Conservation (phyloP, 768 basidiomycete genomes). For the Tulasnella sp. region DNA sequence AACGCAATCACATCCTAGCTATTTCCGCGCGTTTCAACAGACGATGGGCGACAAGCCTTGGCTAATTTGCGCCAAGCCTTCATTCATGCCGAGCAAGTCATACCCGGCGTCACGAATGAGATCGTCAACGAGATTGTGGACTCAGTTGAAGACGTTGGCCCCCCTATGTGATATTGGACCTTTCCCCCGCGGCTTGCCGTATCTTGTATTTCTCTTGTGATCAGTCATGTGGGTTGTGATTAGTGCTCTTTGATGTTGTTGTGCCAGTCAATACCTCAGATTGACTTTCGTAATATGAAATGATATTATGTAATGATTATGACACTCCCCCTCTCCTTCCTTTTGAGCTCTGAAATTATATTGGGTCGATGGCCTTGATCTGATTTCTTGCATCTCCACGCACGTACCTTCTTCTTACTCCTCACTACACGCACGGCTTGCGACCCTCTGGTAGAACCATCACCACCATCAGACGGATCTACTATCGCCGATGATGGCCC, state of each 20-base stretch:
- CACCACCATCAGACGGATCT: too few species aligned
- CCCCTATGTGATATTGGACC: neutral
- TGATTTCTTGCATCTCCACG: neutral
- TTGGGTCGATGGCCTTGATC: neutral
- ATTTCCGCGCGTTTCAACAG: constrained; percentile 85
- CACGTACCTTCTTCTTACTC: too few species aligned
- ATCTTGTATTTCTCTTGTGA: too few species aligned
- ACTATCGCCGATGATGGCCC: constrained; percentile 9
- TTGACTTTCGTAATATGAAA: too few species aligned
- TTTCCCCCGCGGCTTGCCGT: too few species aligned
- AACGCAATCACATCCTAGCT: constrained; percentile 39
- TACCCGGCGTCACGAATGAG: constrained; percentile 89
- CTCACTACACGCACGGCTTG: too few species aligned
- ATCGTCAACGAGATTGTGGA: constrained; percentile 90
- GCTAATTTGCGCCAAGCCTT: constrained; percentile 83
- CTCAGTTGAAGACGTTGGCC: constrained; percentile 72
- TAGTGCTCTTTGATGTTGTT: too few species aligned
- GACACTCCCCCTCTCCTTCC: neutral
- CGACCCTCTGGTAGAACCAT: too few species aligned
- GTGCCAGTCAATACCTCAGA: too few species aligned
- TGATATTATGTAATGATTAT: neutral
- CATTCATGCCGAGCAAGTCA: constrained; percentile 87
- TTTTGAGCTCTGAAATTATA: neutral
- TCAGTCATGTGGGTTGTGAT: too few species aligned
- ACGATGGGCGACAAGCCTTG: constrained; percentile 78